Evolutionary conservation across 2,329 filamentous ascomycete genomes (phyloP).

Genomic region (Cladophialophora psammophila): DNA sequence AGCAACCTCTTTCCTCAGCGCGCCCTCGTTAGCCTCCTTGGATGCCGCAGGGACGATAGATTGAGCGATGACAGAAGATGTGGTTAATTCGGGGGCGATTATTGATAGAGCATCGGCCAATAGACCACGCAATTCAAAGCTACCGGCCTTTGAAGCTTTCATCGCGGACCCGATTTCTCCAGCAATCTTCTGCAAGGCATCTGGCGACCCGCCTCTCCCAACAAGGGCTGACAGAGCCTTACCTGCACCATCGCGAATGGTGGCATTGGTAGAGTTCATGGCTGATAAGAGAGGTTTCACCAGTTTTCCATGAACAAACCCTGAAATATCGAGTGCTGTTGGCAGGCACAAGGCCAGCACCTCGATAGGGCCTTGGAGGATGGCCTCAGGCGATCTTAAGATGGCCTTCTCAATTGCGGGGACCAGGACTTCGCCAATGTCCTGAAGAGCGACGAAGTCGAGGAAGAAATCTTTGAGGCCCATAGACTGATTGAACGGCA

Average conservation of each 20-base stretch:
- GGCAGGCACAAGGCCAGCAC: conserved; percentile 76
- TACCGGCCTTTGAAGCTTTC: conserved; percentile 82
- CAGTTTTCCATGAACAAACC: conserved; percentile 73
- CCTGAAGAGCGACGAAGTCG: conserved; percentile 74
- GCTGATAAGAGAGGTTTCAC: conserved; percentile 89
- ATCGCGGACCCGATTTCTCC: conserved; percentile 81
- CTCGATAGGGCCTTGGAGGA: conserved; percentile 79
- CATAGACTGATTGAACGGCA: conserved; percentile 75
- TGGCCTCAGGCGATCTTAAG: conserved; percentile 86
- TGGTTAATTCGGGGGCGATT: conserved; percentile 65
- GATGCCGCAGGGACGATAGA: conserved; percentile 72
- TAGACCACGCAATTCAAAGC: conserved; percentile 81
- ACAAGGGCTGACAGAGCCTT: conserved; percentile 77
- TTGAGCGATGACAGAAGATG: conserved; percentile 71
- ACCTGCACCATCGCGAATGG: conserved; percentile 77
- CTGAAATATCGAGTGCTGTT: conserved; percentile 75
- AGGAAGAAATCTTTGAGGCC: conserved; percentile 83
- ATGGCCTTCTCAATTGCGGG: conserved; percentile 88
- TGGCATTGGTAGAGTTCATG: conserved; percentile 84
- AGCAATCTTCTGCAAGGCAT: conserved; percentile 70
- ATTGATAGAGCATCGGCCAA: conserved; percentile 81
- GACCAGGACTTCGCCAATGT: conserved; percentile 77
- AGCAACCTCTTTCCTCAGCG: conserved; percentile 76
- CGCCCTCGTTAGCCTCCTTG: conserved; percentile 89
- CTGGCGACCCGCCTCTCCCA: conserved; percentile 64